phyloP scores from a whole-genome alignment of 2,329 filamentous ascomycete species.

The Colletotrichum lupini region DNA sequence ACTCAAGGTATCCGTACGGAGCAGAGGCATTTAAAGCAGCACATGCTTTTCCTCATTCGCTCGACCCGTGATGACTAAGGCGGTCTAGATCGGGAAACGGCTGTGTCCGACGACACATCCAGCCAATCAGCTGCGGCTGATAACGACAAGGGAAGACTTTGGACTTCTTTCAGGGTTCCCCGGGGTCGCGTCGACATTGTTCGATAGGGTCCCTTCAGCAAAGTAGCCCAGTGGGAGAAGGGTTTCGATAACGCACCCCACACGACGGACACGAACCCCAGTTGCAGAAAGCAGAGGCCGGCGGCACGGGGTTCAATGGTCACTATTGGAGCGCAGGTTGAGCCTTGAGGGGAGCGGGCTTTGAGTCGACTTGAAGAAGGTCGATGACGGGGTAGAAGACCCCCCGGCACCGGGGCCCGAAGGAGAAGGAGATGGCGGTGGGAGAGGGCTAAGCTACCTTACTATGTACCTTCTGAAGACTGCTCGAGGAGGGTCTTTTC shows the following conservation, averaged over 20 bases:
- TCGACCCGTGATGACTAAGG: constrained; percentile 2
- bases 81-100: constrained; percentile 23
- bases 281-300: background rate
- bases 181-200: constrained; percentile 1
- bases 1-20: background rate
- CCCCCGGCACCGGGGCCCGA: background rate
- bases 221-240: background rate
- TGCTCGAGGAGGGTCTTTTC: background rate
- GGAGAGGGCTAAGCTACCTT: too few relatives aligned
- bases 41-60: constrained; percentile 15
- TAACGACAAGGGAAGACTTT: constrained; percentile 26
- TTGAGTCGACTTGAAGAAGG: background rate
- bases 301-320: background rate
- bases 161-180: constrained; percentile 20
- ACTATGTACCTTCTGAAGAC: too few relatives aligned
- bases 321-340: background rate
- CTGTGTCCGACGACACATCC: constrained; percentile 13
- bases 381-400: background rate
- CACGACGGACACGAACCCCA: background rate
- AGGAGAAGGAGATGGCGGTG: too few relatives aligned
- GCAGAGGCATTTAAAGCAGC: background rate
- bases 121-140: constrained; percentile 27
- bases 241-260: constrained; percentile 29
- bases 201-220: background rate
- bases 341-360: background rate